Evolutionary conservation across 2,329 filamentous ascomycete genomes (phyloP).

Genomic region (Neurospora sp.): DNA sequence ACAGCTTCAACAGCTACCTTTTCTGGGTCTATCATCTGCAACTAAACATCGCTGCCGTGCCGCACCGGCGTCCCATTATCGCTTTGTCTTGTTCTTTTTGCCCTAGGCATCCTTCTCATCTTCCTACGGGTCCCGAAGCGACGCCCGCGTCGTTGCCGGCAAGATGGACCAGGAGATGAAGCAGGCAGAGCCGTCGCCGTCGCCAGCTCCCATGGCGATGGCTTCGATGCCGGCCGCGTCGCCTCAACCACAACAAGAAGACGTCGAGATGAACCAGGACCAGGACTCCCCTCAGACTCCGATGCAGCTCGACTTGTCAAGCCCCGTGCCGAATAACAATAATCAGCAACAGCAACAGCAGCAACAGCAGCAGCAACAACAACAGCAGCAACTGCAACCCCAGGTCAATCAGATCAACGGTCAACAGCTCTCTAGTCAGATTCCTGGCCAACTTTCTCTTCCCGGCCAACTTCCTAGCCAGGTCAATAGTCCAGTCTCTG

Average conservation of each 20-base stretch:
- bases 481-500: neutral
- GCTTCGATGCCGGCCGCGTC: conserved; percentile 1
- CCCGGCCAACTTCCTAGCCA: neutral
- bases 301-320: conserved; percentile 1
- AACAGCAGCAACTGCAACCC: neutral
- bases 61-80: neutral
- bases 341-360: conserved; percentile 2
- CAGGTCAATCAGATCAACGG: neutral
- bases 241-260: neutral
- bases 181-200: conserved; percentile 3
- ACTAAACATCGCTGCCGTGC: neutral
- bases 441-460: neutral
- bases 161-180: conserved; percentile 14
- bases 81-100: neutral
- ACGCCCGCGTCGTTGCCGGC: neutral
- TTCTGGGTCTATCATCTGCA: neutral
- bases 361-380: neutral
- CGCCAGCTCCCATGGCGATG: neutral
- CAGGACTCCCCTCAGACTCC: neutral
- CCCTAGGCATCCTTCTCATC: neutral
- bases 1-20: neutral
- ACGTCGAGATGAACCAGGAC: neutral
- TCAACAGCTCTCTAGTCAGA: neutral
- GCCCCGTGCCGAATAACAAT: conserved; percentile 1
- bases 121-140: neutral